Conservation (phyloP, 2,329 filamentous ascomycete species). For the Epichloe coenophiala region DNA sequence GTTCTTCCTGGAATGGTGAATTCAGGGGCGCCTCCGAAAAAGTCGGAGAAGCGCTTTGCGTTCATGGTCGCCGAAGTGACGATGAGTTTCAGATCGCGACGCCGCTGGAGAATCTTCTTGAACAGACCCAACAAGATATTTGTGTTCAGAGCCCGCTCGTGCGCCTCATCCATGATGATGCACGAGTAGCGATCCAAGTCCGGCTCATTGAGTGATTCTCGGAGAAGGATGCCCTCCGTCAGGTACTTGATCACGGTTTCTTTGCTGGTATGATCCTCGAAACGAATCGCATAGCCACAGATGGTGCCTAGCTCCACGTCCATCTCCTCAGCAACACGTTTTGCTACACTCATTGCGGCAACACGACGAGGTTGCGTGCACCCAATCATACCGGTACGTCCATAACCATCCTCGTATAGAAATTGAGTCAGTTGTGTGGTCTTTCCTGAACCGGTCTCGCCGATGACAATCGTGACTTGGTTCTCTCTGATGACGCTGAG, state of each 20-base stretch:
- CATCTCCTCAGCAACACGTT: constrained; percentile 98
- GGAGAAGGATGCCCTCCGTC: constrained; percentile 89
- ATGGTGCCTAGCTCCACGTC: constrained; percentile 75
- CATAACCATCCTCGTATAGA: constrained; percentile 88
- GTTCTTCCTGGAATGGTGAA: constrained; percentile 93
- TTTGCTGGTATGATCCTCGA: constrained; percentile 94
- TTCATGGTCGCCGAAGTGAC: constrained; percentile 99
- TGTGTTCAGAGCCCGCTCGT: constrained; percentile 91
- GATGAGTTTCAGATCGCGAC: constrained; percentile 87
- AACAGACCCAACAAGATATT: constrained; percentile 96
- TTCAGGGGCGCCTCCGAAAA: constrained; percentile 90
- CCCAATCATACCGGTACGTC: constrained; percentile 75
- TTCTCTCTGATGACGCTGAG: constrained; percentile 89
- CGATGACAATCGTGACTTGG: constrained; percentile 91
- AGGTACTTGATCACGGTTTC: constrained; percentile 97
- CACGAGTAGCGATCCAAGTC: constrained; percentile 94
- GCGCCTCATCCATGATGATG: constrained; percentile 98
- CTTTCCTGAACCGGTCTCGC: constrained; percentile 94
- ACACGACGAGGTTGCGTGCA: constrained; percentile 95
- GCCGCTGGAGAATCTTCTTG: constrained; percentile 85
- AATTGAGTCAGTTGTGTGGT: constrained; percentile 97
- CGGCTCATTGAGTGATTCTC: constrained; percentile 83
- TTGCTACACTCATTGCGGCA: constrained; percentile 96
- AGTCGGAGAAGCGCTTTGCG: constrained; percentile 85
- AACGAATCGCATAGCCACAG: constrained; percentile 94